Evolutionary conservation across 2,329 filamentous ascomycete species (phyloP), one percentile per base, ranked within the genome.

Genomic region (Diaporthe sp.): DNA sequence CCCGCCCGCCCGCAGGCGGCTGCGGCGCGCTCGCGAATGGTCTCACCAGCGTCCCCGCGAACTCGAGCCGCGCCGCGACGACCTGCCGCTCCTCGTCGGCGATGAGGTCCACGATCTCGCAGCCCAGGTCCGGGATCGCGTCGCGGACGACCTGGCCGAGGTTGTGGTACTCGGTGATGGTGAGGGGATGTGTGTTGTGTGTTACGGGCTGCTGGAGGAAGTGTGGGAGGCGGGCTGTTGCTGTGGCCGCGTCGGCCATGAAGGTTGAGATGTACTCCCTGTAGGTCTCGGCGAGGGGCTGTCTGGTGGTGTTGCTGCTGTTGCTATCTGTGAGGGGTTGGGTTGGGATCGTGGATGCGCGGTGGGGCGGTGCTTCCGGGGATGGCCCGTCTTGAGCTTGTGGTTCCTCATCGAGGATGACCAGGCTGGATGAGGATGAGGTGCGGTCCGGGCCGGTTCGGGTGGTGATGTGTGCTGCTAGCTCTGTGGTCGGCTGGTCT

Each of bases 51-150:
- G 77, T 81, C 1, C 83, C 83, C 2, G 76, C 78, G 62, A 83
- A 81, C 69, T 79, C 77, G 39, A 85, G 61, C 22, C 82, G 78
- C 31, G 79, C 81, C 0, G 82, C 83, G 2, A 84, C 74, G 65
- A 80, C 79, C 78, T 84, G 83, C 37, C 77, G 70, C 28, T 69
- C 73, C 71, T 81, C 80, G 74, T 85, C 82, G 34, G 79, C 82
- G 10, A 85, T 61, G 4, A 84, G 55, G 17, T 80, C 78, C 55
- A 78, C 75, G 42, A 84, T 72, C 0, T 74, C 75, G 67, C 83
- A 80, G 0, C 39, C 42, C 9, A 85, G 72, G 2, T 81, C 82
- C 0, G 79, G 75, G 44, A 84, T 80, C 2, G 78, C 80, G 2
- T 77, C 78, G 51, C 82, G 79, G 22, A 79, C 79, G 34, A 77